Conservation (phyloP, 371 early-diverging fungal genomes). For the Mucor irregularis region DNA sequence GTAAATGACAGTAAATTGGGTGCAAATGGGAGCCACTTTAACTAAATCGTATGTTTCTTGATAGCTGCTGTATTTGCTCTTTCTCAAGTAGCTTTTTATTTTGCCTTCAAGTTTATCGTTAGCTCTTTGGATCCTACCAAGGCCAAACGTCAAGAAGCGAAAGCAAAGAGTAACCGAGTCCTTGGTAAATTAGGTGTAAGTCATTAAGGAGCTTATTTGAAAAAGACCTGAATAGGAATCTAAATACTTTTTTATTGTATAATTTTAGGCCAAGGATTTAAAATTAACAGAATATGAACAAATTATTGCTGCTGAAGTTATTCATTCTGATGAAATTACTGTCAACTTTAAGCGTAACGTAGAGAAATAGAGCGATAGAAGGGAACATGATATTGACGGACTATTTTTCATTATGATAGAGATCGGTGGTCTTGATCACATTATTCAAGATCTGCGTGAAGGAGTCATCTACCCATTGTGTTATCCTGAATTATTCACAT, state of each 20-base stretch:
- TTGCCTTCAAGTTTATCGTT: slow-evolving; percentile 81
- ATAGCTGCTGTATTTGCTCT: slow-evolving; percentile 75
- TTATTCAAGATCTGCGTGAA: slow-evolving; percentile 89
- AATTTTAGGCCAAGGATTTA: slow-evolving; percentile 59
- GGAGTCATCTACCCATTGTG: slow-evolving; percentile 93
- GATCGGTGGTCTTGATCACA: slow-evolving; percentile 92
- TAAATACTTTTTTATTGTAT: neutral
- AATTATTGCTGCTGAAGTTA: slow-evolving; percentile 91
- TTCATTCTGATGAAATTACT: slow-evolving; percentile 88
- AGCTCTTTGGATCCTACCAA: slow-evolving; percentile 72
- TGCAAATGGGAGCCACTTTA: too few relatives aligned
- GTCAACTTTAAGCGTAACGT: slow-evolving; percentile 84
- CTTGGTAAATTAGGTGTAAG: slow-evolving; percentile 76
- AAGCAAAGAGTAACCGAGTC: slow-evolving; percentile 68
- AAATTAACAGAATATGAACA: slow-evolving; percentile 91
- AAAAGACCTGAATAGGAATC: too few relatives aligned
- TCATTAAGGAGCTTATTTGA: too few relatives aligned
- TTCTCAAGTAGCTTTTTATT: slow-evolving; percentile 84
- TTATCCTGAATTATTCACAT: slow-evolving; percentile 87
- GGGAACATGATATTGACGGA: neutral
- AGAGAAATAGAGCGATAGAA: slow-evolving; percentile 1
- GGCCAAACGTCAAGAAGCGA: slow-evolving; percentile 74
- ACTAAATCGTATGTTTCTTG: neutral
- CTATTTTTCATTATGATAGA: slow-evolving; percentile 40
- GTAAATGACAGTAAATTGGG: slow-evolving; percentile 32